Evolutionary conservation across 495 filamentous ascomycete species (phyloP).

Genomic region (Baudoinia panamericana): DNA sequence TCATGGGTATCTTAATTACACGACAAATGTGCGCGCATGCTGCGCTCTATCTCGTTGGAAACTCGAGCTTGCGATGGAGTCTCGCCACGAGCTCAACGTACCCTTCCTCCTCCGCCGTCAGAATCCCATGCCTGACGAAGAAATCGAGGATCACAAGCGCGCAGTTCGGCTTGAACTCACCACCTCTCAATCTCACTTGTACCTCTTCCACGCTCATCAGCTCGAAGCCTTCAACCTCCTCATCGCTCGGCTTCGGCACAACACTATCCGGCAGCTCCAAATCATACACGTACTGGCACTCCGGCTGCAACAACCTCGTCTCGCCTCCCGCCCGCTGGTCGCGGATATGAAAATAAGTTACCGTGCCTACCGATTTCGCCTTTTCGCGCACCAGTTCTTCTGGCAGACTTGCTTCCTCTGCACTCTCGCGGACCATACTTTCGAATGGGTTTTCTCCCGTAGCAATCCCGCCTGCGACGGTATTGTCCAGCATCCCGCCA

Average conservation of each 20-base stretch:
- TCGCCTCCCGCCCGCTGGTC: slow-evolving; percentile 71
- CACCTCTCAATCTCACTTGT: slow-evolving; percentile 50
- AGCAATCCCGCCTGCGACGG: slow-evolving; percentile 79
- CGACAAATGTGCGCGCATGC: not conserved
- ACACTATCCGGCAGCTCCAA: slow-evolving; percentile 58
- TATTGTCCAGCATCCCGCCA: slow-evolving; percentile 81
- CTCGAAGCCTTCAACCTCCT: slow-evolving; percentile 78
- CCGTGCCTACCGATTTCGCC: slow-evolving; percentile 47
- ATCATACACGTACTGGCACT: slow-evolving; percentile 87
- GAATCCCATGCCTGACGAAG: slow-evolving; percentile 72
- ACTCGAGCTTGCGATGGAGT: slow-evolving; percentile 68
- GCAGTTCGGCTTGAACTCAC: slow-evolving; percentile 91
- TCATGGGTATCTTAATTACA: slow-evolving; percentile 11
- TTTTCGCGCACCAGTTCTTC: slow-evolving; percentile 50
- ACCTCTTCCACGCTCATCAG: slow-evolving; percentile 64
- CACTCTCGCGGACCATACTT: slow-evolving; percentile 70
- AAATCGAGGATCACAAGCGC: slow-evolving; percentile 75
- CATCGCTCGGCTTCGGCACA: slow-evolving; percentile 60
- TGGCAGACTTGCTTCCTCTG: slow-evolving; percentile 80
- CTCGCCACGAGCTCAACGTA: slow-evolving; percentile 64
- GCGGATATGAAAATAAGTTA: slow-evolving; percentile 78
- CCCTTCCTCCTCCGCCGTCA: slow-evolving; percentile 74
- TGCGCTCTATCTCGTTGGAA: slow-evolving; percentile 45
- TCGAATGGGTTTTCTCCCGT: slow-evolving; percentile 64
- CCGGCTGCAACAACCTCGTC: slow-evolving; percentile 74